Evolutionary conservation across 768 basidiomycete species (phyloP).

Genomic region (Pluteus cervinus): DNA sequence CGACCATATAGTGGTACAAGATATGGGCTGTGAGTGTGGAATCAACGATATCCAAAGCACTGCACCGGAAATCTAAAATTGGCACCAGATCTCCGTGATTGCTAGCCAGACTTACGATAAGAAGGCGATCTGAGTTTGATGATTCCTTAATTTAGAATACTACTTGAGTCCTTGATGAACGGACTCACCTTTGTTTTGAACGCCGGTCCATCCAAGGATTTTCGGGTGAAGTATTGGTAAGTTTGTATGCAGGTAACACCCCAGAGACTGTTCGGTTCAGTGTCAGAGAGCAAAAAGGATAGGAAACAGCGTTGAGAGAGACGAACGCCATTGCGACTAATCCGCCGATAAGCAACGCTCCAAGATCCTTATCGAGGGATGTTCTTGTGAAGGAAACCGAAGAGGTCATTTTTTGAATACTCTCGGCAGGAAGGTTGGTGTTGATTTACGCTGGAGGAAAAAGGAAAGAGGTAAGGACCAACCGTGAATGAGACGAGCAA

Average conservation of each 20-base stretch:
- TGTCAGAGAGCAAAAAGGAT: too few relatives aligned
- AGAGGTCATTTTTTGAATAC: too few relatives aligned
- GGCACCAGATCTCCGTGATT: not conserved
- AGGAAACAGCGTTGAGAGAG: too few relatives aligned
- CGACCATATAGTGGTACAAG: slow-evolving; percentile 52
- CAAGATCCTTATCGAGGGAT: slow-evolving; percentile 49
- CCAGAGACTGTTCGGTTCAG: slow-evolving; percentile 40
- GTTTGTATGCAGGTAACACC: slow-evolving; percentile 52
- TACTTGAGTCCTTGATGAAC: not conserved
- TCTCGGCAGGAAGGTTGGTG: too few relatives aligned
- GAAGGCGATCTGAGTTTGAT: too few relatives aligned
- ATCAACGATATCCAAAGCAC: slow-evolving; percentile 53
- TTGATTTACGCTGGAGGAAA: too few relatives aligned
- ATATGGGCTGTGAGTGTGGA: slow-evolving; percentile 46
- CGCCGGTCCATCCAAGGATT: slow-evolving; percentile 22
- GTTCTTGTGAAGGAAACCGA: too few relatives aligned
- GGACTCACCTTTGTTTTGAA: not conserved
- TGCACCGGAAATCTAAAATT: slow-evolving; percentile 20
- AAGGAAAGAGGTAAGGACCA: too few relatives aligned
- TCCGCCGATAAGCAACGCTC: slow-evolving; percentile 48
- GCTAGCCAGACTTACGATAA: too few relatives aligned
- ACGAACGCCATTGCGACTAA: slow-evolving; percentile 48
- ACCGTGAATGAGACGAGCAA: too few relatives aligned
- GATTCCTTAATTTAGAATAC: not conserved
- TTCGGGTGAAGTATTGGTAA: slow-evolving; percentile 40